Evolutionary conservation across 352 stramenopile genomes (phyloP), one percentile per base, ranked within the genome.

Genomic region (Globisporangium splendens): DNA sequence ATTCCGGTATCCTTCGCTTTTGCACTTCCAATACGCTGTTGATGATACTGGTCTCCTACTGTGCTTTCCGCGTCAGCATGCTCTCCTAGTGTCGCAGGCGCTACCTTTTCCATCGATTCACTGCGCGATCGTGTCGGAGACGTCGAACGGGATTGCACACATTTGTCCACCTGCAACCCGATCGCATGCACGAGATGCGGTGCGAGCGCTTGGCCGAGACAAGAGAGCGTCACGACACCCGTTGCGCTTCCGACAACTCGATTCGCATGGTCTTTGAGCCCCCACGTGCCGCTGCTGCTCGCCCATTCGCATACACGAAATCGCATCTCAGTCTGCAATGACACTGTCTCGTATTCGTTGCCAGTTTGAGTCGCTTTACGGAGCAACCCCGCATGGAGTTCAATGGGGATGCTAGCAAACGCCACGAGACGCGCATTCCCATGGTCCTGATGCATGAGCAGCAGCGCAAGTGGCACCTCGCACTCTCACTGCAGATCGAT

Each of bases 251-350:
- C 72, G 2, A 73, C 56, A 1, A 46, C 5, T 8, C 31, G 28
- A 41, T 68, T 75, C 1, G 17, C 33, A 12, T 79, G 68, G 46
- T 82, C 65, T 28, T 53, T 22, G 2, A 85, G 63, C 41, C 72
- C 54, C 75, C 75, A 85, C 7, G 35, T 38, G 8, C 68, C 72
- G 41, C 55, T 69, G 20, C 59, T 52, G 44, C 65, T 70, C 20
- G 65, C 75, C 72, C 75, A 85, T 46, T 85, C 75, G 18, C 70
- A 75, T 5, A 85, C 62, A 8, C 62, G 69, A n/a, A 50, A 59
- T 8, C 47, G 61, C 54, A 59, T 67, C 14, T 35, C 61, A 8
- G 41, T 46, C 8, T n/a, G 21, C 17, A 63, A 2, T 1, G 41
- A 5, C 8, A 12, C 15, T 35, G 21, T 8, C 8, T 13, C 17